These are phyloP conservation scores for Ceratonia siliqua DNA, from an alignment of 306 rosid genomes.

Conservation along the genomic window DNA sequence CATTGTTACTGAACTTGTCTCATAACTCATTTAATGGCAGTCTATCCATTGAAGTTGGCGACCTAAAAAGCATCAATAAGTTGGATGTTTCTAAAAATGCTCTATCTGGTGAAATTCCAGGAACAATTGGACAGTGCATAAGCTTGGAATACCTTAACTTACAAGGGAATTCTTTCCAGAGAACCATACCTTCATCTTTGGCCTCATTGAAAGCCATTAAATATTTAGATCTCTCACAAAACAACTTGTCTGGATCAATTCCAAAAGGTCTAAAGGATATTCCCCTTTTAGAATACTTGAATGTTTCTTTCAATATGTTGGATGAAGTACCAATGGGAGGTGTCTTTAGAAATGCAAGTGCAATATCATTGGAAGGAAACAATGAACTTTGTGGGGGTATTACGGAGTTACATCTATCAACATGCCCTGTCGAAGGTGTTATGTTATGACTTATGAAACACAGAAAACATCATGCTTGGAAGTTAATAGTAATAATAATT, in stretches of 20 bases:
- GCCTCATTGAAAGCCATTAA: conserved; percentile 27
- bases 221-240: conserved; percentile 38
- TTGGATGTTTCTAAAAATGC: conserved; percentile 37
- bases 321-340: conserved; percentile 48
- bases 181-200: conserved; percentile 39
- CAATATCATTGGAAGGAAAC: conserved; percentile 14
- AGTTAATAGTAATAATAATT: neutral
- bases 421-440: conserved; percentile 25
- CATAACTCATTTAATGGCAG: conserved; percentile 31
- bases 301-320: conserved; percentile 45
- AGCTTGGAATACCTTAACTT: conserved; percentile 33
- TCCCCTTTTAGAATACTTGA: conserved; percentile 10
- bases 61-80: neutral
- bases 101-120: conserved; percentile 38
- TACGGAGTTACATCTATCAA: conserved; percentile 15
- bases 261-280: conserved; percentile 32
- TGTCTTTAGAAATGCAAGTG: conserved; percentile 34
- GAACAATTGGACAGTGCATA: conserved; percentile 31
- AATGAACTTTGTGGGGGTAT: conserved; percentile 37
- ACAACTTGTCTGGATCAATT: conserved; percentile 39
- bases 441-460: too few species aligned
- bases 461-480: conserved; percentile 10
- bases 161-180: conserved; percentile 31
- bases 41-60: conserved; percentile 29
- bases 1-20: conserved; percentile 28